Base-by-base conservation (phyloP, 371 early-diverging fungal genomes). In the Mortierella sp. region DNA sequence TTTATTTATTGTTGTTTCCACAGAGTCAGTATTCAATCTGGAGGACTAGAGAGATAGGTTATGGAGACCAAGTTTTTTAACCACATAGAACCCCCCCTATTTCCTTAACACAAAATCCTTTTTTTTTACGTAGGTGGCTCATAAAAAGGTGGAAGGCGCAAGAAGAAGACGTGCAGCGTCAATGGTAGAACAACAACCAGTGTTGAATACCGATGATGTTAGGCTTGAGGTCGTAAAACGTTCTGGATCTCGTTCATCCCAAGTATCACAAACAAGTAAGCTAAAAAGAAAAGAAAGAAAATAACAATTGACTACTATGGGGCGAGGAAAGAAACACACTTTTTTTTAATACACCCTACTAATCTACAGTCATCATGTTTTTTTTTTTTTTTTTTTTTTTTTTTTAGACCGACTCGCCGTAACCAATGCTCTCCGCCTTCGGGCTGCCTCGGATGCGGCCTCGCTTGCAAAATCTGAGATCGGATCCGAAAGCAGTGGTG, bases 111-210 rank as follows among this genome's bases (percentile, higher is more conserved):
- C n/a, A n/a, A n/a, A n/a, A n/a, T n/a, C n/a, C n/a, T n/a, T n/a
- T n/a, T n/a, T n/a, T n/a, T n/a, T n/a, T n/a, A n/a, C n/a, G n/a
- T 62, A 75, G 75, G 76, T 76, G 11, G 81, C 75, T 23, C 51
- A 72, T 45, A 75, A 72, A 37, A 81, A 69, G 26, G 72, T 71
- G 3, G 69, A 59, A 19, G 75, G 74, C 15, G 75, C 69, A 37
- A 67, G 72, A 46, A 68, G 74, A 66, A 45, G 70, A 29, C 61
- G 72, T 19, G 73, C 68, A 2, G 71, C 75, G 21, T 74, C 75
- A 15, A 70, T 74, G 71, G 62, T 70, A 7, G 81, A 75, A 26
- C 71, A 62, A 9, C 70, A 70, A 14, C 56, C 69, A 25, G 64
- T 67, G 6, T 19, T 67, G 21, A 64, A 60, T n/a, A 55, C 66